A percentile compares a stretch with the other conserved stretches of the same genome.
Conservation (phyloP, 176 grass and related monocot genomes). For the Saccharum officinarum region DNA sequence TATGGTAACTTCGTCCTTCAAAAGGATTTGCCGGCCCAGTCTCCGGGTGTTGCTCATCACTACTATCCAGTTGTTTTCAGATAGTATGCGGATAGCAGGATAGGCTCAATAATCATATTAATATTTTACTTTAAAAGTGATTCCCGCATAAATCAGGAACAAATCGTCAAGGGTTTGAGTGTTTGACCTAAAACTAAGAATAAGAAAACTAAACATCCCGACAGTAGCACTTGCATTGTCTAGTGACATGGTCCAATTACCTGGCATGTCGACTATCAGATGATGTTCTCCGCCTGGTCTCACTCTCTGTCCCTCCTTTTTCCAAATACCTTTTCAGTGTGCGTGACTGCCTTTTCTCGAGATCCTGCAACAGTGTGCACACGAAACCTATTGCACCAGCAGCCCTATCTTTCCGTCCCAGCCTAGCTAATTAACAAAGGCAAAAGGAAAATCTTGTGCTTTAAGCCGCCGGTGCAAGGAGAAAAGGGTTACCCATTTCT, state of each 20-base stretch:
- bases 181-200: not conserved
- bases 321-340: not conserved
- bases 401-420: not conserved
- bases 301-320: not conserved
- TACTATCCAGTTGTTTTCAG: no score
- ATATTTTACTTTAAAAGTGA: not conserved
- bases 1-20: no score
- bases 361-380: slow-evolving; percentile 13
- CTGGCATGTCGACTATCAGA: not conserved
- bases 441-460: slow-evolving; percentile 19
- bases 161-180: not conserved
- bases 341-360: not conserved
- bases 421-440: slow-evolving; percentile 13
- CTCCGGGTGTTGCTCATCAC: no score
- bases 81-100: no score
- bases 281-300: not conserved
- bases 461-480: slow-evolving; percentile 23
- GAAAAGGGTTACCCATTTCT: slow-evolving; percentile 24
- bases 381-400: slow-evolving; percentile 44
- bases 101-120: not conserved
- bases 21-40: no score
- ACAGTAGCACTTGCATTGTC: not conserved
- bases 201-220: not conserved
- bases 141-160: not conserved
- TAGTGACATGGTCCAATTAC: not conserved